A percentile compares a stretch with the other conserved stretches of the same genome.
These are phyloP conservation scores for Cylindrodendrum hubeiense DNA, from an alignment of 2,329 filamentous ascomycete genomes.

Conservation along the genomic window DNA sequence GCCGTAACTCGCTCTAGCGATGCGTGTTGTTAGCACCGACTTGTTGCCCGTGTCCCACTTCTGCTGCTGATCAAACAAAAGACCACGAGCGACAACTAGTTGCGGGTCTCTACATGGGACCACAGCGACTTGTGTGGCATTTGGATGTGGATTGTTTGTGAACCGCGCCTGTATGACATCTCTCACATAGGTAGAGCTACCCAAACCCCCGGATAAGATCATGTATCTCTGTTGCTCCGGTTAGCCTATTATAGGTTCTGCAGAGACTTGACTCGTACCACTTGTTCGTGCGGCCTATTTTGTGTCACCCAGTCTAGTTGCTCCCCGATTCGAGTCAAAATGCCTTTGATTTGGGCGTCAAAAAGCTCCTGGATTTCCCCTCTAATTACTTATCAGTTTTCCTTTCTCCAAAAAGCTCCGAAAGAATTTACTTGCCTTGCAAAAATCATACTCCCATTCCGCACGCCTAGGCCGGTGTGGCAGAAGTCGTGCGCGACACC, in stretches of 20 bases:
- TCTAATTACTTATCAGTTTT: conserved; percentile 38
- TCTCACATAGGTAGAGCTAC: conserved; percentile 59
- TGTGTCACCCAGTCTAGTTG: conserved; percentile 55
- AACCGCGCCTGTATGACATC: conserved; percentile 55
- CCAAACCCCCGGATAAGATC: conserved; percentile 59
- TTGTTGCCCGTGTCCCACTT: conserved; percentile 55
- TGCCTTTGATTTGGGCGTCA: conserved; percentile 45
- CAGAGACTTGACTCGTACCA: conserved; percentile 43
- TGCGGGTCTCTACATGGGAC: conserved; percentile 63
- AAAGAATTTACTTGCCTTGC: conserved; percentile 22
- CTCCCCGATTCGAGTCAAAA: conserved; percentile 53
- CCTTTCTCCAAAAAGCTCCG: background rate
- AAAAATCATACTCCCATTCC: conserved; percentile 56
- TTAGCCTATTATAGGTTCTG: no score
- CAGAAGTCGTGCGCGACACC: conserved; percentile 55
- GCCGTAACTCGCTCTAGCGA: conserved; percentile 41
- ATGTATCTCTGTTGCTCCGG: conserved; percentile 50
- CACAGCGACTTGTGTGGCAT: conserved; percentile 48
- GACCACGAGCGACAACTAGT: conserved; percentile 66
- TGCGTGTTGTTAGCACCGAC: conserved; percentile 57
- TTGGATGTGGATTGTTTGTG: conserved; percentile 49
- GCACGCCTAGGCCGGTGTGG: conserved; percentile 53
- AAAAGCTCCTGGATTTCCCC: conserved; percentile 58
- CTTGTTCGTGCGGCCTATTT: conserved; percentile 47
- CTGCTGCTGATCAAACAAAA: conserved; percentile 64